phyloP scores from a whole-genome alignment of 305 asterid species.

The Fraxinus velutina region DNA sequence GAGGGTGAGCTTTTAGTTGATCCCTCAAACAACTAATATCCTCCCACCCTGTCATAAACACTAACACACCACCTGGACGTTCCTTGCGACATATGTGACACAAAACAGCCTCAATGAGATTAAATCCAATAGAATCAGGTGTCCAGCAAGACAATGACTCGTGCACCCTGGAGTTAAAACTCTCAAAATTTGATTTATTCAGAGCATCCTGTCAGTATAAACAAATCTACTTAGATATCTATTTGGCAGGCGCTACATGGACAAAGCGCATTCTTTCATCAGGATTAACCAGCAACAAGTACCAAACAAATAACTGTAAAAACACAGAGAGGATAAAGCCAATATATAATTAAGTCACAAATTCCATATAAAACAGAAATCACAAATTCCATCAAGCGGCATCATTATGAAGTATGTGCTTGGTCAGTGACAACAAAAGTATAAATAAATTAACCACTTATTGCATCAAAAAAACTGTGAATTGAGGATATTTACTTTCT shows the following conservation, averaged over 20 bases:
- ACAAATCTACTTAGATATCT: conserved; percentile 16
- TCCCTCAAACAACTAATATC: conserved; percentile 95
- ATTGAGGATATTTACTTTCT: background rate
- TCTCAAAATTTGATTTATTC: conserved; percentile 77
- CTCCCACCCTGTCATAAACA: conserved; percentile 99
- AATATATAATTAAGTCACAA: background rate
- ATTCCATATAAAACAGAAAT: background rate
- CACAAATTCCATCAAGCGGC: background rate
- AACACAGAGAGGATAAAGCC: background rate
- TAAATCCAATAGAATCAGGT: conserved; percentile 89
- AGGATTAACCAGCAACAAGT: conserved; percentile 4
- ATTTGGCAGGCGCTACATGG: conserved; percentile 12
- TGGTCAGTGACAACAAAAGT: background rate
- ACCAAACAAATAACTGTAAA: background rate
- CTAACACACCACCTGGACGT: conserved; percentile 87
- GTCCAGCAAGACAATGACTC: conserved; percentile 90
- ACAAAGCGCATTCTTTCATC: conserved; percentile 14
- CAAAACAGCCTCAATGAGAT: conserved; percentile 91
- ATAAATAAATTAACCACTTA: background rate
- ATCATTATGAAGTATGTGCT: background rate
- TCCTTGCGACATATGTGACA: conserved; percentile 97
- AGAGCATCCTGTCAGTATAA: conserved; percentile 70
- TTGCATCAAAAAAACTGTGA: background rate
- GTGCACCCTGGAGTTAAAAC: conserved; percentile 71
- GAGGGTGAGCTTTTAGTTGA: conserved; percentile 97